These are phyloP conservation scores for Tylopilus felleus DNA, from an alignment of 768 basidiomycete genomes.

Conservation along the genomic window DNA sequence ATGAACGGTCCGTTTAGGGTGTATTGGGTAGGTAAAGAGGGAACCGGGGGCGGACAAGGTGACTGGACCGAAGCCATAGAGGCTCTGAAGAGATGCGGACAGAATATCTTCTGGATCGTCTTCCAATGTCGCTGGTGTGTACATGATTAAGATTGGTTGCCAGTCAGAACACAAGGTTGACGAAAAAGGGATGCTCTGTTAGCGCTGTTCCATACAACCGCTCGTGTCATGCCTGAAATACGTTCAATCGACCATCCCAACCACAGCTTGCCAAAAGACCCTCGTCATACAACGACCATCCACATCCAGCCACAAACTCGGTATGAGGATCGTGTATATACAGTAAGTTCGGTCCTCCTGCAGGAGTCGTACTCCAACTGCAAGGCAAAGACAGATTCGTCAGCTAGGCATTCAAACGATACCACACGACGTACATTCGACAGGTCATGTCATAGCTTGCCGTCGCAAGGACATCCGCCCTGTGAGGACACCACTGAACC, in stretches of 20 bases:
- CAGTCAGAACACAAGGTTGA: no score
- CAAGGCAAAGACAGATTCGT: not conserved
- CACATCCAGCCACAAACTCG: slow-evolving; percentile 90
- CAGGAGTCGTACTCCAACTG: slow-evolving; percentile 74
- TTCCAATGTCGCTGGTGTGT: not conserved
- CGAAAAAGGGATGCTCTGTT: no score
- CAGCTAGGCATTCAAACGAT: not conserved
- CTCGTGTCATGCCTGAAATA: slow-evolving; percentile 54
- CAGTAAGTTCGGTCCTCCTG: slow-evolving; percentile 50
- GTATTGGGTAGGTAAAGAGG: slow-evolving; percentile 44
- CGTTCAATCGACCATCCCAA: slow-evolving; percentile 43
- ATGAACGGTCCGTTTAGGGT: slow-evolving; percentile 15
- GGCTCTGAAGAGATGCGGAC: slow-evolving; percentile 54
- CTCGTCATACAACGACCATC: slow-evolving; percentile 91
- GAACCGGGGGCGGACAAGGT: slow-evolving; percentile 55
- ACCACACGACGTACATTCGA: slow-evolving; percentile 60
- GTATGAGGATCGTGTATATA: slow-evolving; percentile 85
- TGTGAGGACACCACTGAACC: slow-evolving; percentile 86
- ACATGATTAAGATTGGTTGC: not conserved
- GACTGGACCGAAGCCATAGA: slow-evolving; percentile 63
- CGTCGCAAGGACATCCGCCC: slow-evolving; percentile 62
- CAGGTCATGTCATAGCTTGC: slow-evolving; percentile 95
- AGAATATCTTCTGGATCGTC: slow-evolving; percentile 64
- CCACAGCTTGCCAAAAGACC: slow-evolving; percentile 81
- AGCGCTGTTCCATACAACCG: no score